Evolutionary conservation across 495 filamentous ascomycete species (phyloP).

Genomic region (Hamigera avellanea): DNA sequence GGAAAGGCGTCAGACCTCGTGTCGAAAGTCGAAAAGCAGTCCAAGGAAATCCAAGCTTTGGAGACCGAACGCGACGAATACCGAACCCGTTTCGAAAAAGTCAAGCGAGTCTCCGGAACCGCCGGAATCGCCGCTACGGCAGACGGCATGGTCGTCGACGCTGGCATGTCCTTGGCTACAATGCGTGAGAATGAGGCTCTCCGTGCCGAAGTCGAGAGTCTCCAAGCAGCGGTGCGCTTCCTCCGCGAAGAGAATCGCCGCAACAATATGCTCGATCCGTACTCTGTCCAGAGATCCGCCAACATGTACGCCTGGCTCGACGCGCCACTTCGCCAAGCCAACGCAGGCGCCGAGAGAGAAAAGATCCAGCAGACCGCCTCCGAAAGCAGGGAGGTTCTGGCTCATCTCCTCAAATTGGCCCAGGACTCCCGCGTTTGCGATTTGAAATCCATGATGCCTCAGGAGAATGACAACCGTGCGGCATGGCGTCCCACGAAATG

Average conservation of each 20-base stretch:
- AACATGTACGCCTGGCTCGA: conserved; percentile 47
- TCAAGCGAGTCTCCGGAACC: conserved; percentile 34
- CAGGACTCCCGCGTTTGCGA: conserved; percentile 48
- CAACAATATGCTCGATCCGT: conserved; percentile 48
- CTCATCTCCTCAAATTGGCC: conserved; percentile 59
- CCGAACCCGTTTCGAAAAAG: conserved; percentile 55
- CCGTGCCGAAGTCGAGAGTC: conserved; percentile 52
- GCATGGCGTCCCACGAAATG: conserved; percentile 49
- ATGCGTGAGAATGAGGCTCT: conserved; percentile 66
- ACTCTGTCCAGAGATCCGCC: conserved; percentile 41
- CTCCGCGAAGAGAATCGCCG: conserved; percentile 68
- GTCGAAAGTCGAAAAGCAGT: conserved; percentile 24
- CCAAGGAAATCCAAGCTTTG: conserved; percentile 35
- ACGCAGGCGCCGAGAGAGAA: conserved; percentile 37
- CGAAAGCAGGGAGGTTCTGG: conserved; percentile 60
- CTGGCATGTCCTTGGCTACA: conserved; percentile 37
- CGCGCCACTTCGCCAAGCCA: conserved; percentile 44
- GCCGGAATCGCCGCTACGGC: conserved; percentile 34
- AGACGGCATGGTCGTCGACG: conserved; percentile 32
- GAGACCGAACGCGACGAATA: conserved; percentile 62
- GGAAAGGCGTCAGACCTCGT: conserved; percentile 21
- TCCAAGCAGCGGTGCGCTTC: conserved; percentile 68
- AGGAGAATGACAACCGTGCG: conserved; percentile 36
- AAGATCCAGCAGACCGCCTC: conserved; percentile 46
- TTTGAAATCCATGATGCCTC: conserved; percentile 27